Conservation (phyloP, 2,329 filamentous ascomycete species). For the Cordyceps militaris region DNA sequence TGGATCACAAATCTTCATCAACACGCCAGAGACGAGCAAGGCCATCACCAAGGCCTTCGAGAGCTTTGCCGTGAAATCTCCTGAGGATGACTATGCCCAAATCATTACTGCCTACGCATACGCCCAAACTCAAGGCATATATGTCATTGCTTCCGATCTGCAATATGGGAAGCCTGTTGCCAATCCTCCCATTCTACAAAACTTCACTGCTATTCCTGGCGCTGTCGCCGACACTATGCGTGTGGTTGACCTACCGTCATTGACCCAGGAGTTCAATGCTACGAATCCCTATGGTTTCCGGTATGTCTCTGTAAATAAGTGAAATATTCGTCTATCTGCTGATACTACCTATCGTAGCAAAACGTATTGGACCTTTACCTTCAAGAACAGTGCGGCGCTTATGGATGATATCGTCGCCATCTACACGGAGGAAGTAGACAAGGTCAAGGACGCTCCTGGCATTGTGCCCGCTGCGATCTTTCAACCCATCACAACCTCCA, state of each 20-base stretch:
- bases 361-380: slow-evolving; percentile 20
- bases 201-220: slow-evolving; percentile 18
- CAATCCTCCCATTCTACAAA: slow-evolving; percentile 17
- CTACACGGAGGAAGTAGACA: slow-evolving; percentile 19
- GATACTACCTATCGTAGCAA: slow-evolving; percentile 12
- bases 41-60: slow-evolving; percentile 19
- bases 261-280: slow-evolving; percentile 19
- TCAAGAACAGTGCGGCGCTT: slow-evolving; percentile 15
- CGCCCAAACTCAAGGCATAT: slow-evolving; percentile 14
- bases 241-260: slow-evolving; percentile 14
- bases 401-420: slow-evolving; percentile 20
- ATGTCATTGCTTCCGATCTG: slow-evolving; percentile 17
- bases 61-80: slow-evolving; percentile 17
- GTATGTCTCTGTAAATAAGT: slow-evolving; percentile 7
- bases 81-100: slow-evolving; percentile 19
- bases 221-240: slow-evolving; percentile 17
- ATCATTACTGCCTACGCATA: slow-evolving; percentile 20
- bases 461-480: slow-evolving; percentile 24
- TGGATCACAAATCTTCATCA: slow-evolving; percentile 25
- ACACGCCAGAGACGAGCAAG: slow-evolving; percentile 19
- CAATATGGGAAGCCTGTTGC: slow-evolving; percentile 16
- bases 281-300: slow-evolving; percentile 20
- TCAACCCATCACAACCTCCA: slow-evolving; percentile 35
- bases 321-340: neutral
- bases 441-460: slow-evolving; percentile 18